phyloP scores from a whole-genome alignment of 352 stramenopile species.

The Thalassiosira hispida region DNA sequence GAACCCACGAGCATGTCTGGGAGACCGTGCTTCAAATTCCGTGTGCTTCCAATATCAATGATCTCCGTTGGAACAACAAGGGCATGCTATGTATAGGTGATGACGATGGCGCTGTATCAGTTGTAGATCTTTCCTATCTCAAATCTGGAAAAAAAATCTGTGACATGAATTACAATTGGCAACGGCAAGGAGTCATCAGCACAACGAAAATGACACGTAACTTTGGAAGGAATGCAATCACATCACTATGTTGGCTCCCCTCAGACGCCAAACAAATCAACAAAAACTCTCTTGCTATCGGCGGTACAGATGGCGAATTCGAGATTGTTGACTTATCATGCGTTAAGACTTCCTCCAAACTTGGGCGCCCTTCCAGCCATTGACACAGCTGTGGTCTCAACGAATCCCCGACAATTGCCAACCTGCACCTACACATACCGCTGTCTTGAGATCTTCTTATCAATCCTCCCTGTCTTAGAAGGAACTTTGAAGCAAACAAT shows the following conservation, averaged over 20 bases:
- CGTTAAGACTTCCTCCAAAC: background rate
- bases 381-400: no score
- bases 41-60: constrained; percentile 53
- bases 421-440: no score
- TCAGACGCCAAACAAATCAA: constrained; percentile 32
- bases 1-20: constrained; percentile 64
- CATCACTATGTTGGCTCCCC: constrained; percentile 61
- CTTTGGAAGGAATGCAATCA: constrained; percentile 62
- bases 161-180: constrained; percentile 81
- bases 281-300: constrained; percentile 57
- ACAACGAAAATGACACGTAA: constrained; percentile 74
- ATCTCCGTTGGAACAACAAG: constrained; percentile 64
- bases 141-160: constrained; percentile 66
- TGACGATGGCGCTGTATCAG: constrained; percentile 62
- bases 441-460: no score
- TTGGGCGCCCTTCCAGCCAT: background rate
- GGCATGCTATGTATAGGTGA: constrained; percentile 64
- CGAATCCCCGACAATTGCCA: no score
- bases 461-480: no score
- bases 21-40: constrained; percentile 66
- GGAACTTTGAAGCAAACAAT: no score
- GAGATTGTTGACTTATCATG: constrained; percentile 71
- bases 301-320: constrained; percentile 68
- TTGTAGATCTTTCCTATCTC: constrained; percentile 75
- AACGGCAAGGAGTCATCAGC: constrained; percentile 70